Percentiles rank a stretch among this genome's conserved stretches.
phyloP scores from a whole-genome alignment of 1,284 basidiomycete species.

The Megacollybia platyphylla region DNA sequence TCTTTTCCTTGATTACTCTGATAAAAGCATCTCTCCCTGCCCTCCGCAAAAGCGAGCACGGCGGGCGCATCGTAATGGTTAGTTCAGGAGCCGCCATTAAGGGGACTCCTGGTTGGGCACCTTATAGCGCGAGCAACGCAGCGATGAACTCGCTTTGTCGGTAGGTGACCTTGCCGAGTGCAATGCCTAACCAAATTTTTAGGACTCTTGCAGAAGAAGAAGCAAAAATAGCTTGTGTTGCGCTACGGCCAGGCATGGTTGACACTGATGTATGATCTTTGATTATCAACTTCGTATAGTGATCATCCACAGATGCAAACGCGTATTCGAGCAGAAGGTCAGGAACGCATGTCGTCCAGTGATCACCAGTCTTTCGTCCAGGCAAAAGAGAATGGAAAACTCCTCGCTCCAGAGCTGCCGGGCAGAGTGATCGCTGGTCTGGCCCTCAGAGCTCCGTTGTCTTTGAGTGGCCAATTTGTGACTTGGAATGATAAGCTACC shows the following conservation, averaged over 20 bases:
- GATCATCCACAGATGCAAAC: constrained; percentile 40
- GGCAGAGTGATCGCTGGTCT: constrained; percentile 69
- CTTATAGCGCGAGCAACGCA: constrained; percentile 75
- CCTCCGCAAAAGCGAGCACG: constrained; percentile 44
- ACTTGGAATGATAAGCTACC: constrained; percentile 55
- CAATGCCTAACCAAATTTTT: constrained; percentile 1
- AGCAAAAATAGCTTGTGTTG: constrained; percentile 55
- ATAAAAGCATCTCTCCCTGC: constrained; percentile 54
- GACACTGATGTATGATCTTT: constrained; percentile 47
- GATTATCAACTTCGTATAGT: background rate
- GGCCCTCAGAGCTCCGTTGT: constrained; percentile 40
- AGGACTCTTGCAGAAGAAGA: constrained; percentile 82
- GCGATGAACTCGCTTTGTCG: constrained; percentile 78
- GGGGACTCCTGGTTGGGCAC: constrained; percentile 56
- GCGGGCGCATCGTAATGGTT: constrained; percentile 66
- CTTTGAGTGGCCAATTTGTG: constrained; percentile 63
- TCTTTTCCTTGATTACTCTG: constrained; percentile 68
- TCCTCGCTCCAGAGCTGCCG: constrained; percentile 58
- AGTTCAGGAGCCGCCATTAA: constrained; percentile 73
- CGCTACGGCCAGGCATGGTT: constrained; percentile 78
- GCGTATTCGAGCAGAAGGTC: constrained; percentile 32
- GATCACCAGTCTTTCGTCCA: constrained; percentile 49
- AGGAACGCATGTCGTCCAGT: constrained; percentile 32
- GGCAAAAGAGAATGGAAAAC: constrained; percentile 45
- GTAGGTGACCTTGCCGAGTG: constrained; percentile 25